A percentile compares a stretch with the other conserved stretches of the same genome.
phyloP scores from a whole-genome alignment of 2,329 filamentous ascomycete genomes.

The Thelonectria olida region DNA sequence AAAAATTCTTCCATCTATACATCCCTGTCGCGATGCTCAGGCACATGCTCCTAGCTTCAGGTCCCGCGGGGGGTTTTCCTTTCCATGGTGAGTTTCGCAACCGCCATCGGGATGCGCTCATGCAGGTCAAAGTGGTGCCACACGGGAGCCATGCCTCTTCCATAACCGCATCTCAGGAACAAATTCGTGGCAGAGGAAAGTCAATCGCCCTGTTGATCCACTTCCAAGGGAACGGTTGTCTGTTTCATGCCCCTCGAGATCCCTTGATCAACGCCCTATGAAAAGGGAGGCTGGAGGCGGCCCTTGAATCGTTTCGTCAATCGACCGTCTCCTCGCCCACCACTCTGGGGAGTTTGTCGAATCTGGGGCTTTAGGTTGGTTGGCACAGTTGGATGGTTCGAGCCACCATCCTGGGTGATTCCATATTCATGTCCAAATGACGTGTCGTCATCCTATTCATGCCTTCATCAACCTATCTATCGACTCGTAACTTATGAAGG shows the following conservation, averaged over 20 bases:
- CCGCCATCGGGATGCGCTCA: not conserved
- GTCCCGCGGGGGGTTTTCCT: not conserved
- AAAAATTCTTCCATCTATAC: not conserved
- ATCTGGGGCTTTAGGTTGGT: not conserved
- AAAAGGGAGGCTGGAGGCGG: not conserved
- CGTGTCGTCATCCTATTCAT: constrained; percentile 1
- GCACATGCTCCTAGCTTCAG: not conserved
- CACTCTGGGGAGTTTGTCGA: not conserved
- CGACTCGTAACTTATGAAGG: not conserved
- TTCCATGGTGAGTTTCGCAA: too few species aligned
- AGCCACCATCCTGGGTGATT: not conserved
- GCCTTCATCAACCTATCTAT: constrained; percentile 13
- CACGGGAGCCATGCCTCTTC: not conserved
- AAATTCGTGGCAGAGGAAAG: not conserved
- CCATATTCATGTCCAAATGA: not conserved
- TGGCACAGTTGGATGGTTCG: not conserved
- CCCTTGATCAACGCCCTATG: not conserved
- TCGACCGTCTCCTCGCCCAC: not conserved
- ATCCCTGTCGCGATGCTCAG: not conserved
- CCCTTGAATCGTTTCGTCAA: not conserved
- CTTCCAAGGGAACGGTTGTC: not conserved
- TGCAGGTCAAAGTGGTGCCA: not conserved
- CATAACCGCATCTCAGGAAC: not conserved
- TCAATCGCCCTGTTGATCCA: not conserved
- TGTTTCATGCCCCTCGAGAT: not conserved